These are phyloP conservation scores for Puccinia horiana DNA, from an alignment of 1,284 basidiomycete species.

Conservation along the genomic window DNA sequence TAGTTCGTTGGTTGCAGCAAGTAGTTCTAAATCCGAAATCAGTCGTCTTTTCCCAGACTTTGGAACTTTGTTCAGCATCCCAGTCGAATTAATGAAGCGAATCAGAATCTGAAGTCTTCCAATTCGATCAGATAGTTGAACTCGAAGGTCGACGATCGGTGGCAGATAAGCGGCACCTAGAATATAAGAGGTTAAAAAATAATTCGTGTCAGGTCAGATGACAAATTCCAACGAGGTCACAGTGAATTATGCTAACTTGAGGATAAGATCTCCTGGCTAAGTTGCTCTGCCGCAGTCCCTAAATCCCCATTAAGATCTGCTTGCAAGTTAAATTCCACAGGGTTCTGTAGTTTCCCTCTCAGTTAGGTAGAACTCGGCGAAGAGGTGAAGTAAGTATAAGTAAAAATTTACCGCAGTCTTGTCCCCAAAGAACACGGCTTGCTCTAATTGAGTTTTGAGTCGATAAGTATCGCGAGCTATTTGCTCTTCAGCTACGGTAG, in stretches of 20 bases:
- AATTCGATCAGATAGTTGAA: constrained; percentile 75
- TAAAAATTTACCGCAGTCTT: constrained; percentile 64
- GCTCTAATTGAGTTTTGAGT: constrained; percentile 79
- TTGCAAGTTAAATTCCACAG: constrained; percentile 78
- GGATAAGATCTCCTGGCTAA: constrained; percentile 72
- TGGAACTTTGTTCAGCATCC: constrained; percentile 74
- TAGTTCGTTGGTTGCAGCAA: constrained; percentile 76
- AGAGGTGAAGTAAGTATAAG: too few relatives aligned
- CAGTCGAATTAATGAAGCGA: constrained; percentile 81
- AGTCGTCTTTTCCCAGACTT: constrained; percentile 74
- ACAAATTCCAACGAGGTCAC: constrained; percentile 59
- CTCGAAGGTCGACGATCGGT: constrained; percentile 75
- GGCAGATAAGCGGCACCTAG: constrained; percentile 73
- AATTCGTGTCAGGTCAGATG: constrained; percentile 22
- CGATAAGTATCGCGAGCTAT: constrained; percentile 58
- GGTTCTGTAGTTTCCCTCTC: constrained; percentile 65
- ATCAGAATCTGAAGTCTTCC: constrained; percentile 78
- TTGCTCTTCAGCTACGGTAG: constrained; percentile 33
- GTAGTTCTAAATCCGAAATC: constrained; percentile 82
- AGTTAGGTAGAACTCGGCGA: background rate
- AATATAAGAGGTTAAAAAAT: background rate
- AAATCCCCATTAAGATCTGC: constrained; percentile 75
- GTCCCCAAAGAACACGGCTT: constrained; percentile 79
- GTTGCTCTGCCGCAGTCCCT: constrained; percentile 74
- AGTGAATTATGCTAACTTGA: constrained; percentile 61